These are phyloP conservation scores for Termitomyces sp. DNA, from an alignment of 768 basidiomycete species.

Conservation along the genomic window DNA sequence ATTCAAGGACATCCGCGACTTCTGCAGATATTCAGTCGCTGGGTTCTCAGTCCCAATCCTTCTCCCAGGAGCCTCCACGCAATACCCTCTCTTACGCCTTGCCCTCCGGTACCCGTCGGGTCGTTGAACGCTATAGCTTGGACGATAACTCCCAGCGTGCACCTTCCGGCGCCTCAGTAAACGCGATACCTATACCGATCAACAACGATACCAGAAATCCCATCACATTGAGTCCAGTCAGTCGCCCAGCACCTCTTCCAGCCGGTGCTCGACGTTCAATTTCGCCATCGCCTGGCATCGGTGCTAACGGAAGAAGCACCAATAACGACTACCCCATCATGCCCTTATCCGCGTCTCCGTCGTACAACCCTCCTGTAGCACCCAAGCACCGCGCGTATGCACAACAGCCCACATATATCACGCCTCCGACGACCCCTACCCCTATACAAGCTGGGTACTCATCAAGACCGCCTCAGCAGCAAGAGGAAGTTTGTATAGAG, in stretches of 20 bases:
- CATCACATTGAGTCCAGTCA: constrained; percentile 14
- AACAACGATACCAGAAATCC: constrained; percentile 24
- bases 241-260: constrained; percentile 32
- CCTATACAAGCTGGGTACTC: constrained; percentile 62
- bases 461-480: constrained; percentile 49
- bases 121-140: constrained; percentile 49
- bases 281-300: constrained; percentile 33
- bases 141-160: constrained; percentile 40
- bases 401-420: constrained; percentile 77
- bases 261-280: constrained; percentile 45
- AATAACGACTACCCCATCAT: constrained; percentile 42
- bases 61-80: constrained; percentile 33
- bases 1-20: constrained; percentile 19
- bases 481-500: constrained; percentile 88
- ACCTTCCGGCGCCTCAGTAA: constrained; percentile 31
- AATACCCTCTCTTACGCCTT: constrained; percentile 42
- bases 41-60: constrained; percentile 23
- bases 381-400: constrained; percentile 64
- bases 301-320: constrained; percentile 26
- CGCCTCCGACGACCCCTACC: constrained; percentile 46
- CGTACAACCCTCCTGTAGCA: constrained; percentile 63
- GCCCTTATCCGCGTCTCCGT: constrained; percentile 55
- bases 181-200: constrained; percentile 28
- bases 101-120: constrained; percentile 42
- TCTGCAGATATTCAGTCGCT: constrained; percentile 29